Base-by-base conservation (phyloP, 441 rosid genomes). In the Capsella rubella region DNA sequence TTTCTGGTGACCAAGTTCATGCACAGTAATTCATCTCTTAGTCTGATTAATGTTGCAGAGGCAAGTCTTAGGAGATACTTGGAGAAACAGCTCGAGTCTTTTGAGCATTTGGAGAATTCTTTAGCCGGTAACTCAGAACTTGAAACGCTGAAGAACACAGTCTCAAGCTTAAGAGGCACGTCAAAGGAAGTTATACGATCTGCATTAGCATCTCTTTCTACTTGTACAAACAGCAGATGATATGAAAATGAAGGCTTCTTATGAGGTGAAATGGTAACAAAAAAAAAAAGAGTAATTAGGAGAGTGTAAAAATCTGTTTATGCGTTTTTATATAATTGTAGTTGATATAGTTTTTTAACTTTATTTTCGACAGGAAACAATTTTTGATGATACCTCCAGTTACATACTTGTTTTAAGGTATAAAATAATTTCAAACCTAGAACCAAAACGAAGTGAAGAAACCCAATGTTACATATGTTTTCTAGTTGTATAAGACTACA, bases 21-120 rank as follows among this genome's bases (percentile, higher is more conserved):
- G 99, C 98, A 91, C 84, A 85, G 87, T 8, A 89, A 88, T 79
- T 81, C 90, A 60, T 84, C 90, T 71, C 82, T 93, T 31, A 78
- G 89, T 52, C 86, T 89, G 76, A 46, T 93, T 25, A 93, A 88
- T 60, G 66, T 89, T 13, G 84, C 92, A 0, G 96, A 89, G 79
- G 89, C 87, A 62, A 87, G 93, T 67, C 86, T 95, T 25, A 35
- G 79, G 50, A 86, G 87, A 73, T 93, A 71, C 74, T 74, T 93
- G 81, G 89, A 84, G 79, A 84, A 80, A 72, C 89, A 86, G 81
- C 85, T 85, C 28, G 81, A 82, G 34, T 67, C 76, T 16, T 14
- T 82, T 5, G 80, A 83, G 45, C 76, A 34, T 1, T 32, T 14
- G 42, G 83, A 80, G 2, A 84, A 79, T 67, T 29, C 68, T 32